phyloP scores from a whole-genome alignment of 169 alveolate genomes.

The Plasmodium fragile region DNA sequence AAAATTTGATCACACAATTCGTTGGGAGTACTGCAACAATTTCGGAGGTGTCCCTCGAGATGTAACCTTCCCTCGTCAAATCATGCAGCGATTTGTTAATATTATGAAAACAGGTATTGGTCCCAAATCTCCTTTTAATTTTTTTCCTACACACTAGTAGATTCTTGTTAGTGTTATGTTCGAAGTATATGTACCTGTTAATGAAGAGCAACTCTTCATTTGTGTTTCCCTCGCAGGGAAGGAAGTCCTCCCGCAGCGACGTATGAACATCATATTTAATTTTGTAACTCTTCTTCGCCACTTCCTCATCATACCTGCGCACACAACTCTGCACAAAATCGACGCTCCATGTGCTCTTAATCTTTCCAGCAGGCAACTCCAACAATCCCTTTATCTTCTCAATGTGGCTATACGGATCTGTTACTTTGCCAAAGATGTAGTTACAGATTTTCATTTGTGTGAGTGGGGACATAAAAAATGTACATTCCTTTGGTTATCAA shows the following conservation, averaged over 20 bases:
- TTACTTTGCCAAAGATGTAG: slow-evolving; percentile 36
- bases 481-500: neutral
- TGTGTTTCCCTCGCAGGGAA: slow-evolving; percentile 3
- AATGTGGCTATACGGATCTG: slow-evolving; percentile 16
- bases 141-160: slow-evolving; percentile 53
- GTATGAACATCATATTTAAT: slow-evolving; percentile 34
- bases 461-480: neutral
- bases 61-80: slow-evolving; percentile 14
- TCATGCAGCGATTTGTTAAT: slow-evolving; percentile 26
- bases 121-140: slow-evolving; percentile 5
- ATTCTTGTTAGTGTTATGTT: slow-evolving; percentile 9
- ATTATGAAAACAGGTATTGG: neutral
- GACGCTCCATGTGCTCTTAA: neutral
- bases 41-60: slow-evolving; percentile 25
- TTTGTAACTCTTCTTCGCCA: slow-evolving; percentile 20
- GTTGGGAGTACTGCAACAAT: slow-evolving; percentile 27
- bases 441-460: neutral
- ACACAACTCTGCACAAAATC: slow-evolving; percentile 2
- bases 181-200: slow-evolving; percentile 41
- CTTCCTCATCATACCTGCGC: slow-evolving; percentile 6
- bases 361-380: neutral
- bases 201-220: slow-evolving; percentile 24
- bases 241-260: slow-evolving; percentile 6
- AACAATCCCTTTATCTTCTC: slow-evolving; percentile 28
- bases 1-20: slow-evolving; percentile 8